Evolutionary conservation across 208 protist genomes (phyloP).

Genomic region (Jaenimonas drosophilae): DNA sequence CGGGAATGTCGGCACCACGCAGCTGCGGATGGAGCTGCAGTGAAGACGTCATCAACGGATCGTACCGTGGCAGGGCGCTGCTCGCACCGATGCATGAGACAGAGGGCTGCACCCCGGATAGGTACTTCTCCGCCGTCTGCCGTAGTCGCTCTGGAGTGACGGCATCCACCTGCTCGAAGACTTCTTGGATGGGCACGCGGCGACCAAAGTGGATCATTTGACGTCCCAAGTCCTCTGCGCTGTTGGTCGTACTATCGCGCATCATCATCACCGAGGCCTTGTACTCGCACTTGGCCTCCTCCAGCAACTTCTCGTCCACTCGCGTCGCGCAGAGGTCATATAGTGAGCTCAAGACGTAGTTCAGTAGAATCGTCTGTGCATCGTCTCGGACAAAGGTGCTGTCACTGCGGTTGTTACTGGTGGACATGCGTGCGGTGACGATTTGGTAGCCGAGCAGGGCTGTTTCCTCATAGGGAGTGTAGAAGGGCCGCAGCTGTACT

Average conservation of each 20-base stretch:
- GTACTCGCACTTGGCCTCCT: conserved; percentile 91
- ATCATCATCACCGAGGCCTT: conserved; percentile 90
- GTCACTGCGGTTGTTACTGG: conserved; percentile 13
- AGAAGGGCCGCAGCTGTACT: conserved; percentile 80
- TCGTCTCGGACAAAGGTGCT: conserved; percentile 30
- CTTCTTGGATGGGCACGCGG: conserved; percentile 85
- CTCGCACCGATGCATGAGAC: conserved; percentile 72
- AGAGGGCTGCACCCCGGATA: conserved; percentile 35
- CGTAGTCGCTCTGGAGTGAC: conserved; percentile 82
- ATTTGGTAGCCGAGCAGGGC: conserved; percentile 85
- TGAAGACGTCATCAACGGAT: conserved; percentile 23
- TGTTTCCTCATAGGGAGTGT: conserved; percentile 87
- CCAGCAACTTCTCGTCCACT: conserved; percentile 71
- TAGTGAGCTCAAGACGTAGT: conserved; percentile 55
- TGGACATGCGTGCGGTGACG: conserved; percentile 44
- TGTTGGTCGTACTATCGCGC: conserved; percentile 92
- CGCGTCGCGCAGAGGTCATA: conserved; percentile 48
- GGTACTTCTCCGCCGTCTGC: conserved; percentile 59
- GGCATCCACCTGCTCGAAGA: conserved; percentile 89
- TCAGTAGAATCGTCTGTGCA: conserved; percentile 56
- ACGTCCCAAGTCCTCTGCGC: conserved; percentile 94
- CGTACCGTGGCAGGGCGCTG: conserved; percentile 40
- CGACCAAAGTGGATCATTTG: conserved; percentile 92
- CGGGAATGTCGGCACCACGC: no score
- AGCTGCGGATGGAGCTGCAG: conserved; percentile 34